phyloP scores from a whole-genome alignment of 2,329 filamentous ascomycete genomes.

The Exophiala phaeomuriformis region DNA sequence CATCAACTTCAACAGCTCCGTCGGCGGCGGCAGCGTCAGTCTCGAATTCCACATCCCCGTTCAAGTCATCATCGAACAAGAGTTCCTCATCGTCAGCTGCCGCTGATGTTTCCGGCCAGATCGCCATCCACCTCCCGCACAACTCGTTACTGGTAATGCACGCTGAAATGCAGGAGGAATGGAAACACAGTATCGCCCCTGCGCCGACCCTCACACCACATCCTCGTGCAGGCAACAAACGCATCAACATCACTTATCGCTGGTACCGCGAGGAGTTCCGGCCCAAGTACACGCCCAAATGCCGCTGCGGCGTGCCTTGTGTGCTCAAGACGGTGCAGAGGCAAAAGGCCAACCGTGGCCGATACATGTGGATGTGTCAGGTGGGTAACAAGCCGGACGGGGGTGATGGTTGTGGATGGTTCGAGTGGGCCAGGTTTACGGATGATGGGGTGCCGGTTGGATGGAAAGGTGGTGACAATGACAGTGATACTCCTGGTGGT shows the following conservation, averaged over 20 bases:
- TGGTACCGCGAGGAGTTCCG: conserved; percentile 73
- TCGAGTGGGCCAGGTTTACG: conserved; percentile 80
- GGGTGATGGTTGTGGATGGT: conserved; percentile 61
- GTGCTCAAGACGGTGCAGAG: conserved; percentile 71
- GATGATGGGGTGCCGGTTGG: conserved; percentile 75
- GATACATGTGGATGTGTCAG: conserved; percentile 94
- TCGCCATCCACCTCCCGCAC: conserved; percentile 87
- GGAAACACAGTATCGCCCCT: conserved; percentile 82
- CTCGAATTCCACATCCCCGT: no score
- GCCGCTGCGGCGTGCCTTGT: conserved; percentile 62
- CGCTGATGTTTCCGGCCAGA: conserved; percentile 69
- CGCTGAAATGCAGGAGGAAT: conserved; percentile 93
- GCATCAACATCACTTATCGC: conserved; percentile 92
- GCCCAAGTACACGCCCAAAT: conserved; percentile 69
- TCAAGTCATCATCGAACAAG: no score
- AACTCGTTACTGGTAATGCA: conserved; percentile 95
- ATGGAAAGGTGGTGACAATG: conserved; percentile 28
- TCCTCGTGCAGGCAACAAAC: conserved; percentile 66
- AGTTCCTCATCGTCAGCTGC: conserved; percentile 7
- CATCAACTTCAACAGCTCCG: conserved; percentile 18
- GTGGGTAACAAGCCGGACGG: conserved; percentile 41
- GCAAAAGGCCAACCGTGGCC: conserved; percentile 66
- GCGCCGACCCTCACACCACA: conserved; percentile 74
- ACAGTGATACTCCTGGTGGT: neutral
- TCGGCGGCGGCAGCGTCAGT: neutral